A percentile compares a stretch with the other conserved stretches of the same genome.
Evolutionary conservation across 805 yeast genomes (phyloP).

Genomic region (Hanseniaspora lindneri): DNA sequence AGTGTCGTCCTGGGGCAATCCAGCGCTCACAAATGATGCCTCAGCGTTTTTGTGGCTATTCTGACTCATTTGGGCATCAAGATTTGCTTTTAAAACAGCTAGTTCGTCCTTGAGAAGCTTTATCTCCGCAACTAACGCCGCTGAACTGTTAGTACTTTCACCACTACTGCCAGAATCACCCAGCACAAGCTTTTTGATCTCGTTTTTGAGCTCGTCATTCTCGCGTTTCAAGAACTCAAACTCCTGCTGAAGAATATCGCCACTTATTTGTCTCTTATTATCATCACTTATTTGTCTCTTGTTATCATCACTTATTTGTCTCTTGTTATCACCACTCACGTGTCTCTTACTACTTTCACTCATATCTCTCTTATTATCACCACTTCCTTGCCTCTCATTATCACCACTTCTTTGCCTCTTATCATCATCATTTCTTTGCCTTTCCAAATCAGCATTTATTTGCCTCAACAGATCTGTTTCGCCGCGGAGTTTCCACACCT

Average conservation of each 20-base stretch:
- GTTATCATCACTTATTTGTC: no score
- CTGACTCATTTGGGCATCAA: background rate
- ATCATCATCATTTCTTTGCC: background rate
- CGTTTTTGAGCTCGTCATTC: background rate
- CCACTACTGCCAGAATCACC: background rate
- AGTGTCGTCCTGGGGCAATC: background rate
- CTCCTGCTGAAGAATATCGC: no score
- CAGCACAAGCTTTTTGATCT: background rate
- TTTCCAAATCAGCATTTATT: background rate
- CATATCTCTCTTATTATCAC: no score
- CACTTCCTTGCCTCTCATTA: background rate
- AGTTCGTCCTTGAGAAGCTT: no score
- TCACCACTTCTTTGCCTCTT: background rate
- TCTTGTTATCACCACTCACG: no score
- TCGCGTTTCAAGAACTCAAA: background rate
- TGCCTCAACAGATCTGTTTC: background rate
- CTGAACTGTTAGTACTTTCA: no score
- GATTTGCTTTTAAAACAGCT: background rate
- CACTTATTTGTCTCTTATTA: no score
- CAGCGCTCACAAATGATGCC: background rate
- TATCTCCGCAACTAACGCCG: no score
- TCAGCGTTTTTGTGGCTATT: background rate
- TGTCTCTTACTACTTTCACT: no score
- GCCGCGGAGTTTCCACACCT: background rate
- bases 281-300: no score